Base-by-base conservation (phyloP, 2,329 filamentous ascomycete species). In the Diplodia sapinea region DNA sequence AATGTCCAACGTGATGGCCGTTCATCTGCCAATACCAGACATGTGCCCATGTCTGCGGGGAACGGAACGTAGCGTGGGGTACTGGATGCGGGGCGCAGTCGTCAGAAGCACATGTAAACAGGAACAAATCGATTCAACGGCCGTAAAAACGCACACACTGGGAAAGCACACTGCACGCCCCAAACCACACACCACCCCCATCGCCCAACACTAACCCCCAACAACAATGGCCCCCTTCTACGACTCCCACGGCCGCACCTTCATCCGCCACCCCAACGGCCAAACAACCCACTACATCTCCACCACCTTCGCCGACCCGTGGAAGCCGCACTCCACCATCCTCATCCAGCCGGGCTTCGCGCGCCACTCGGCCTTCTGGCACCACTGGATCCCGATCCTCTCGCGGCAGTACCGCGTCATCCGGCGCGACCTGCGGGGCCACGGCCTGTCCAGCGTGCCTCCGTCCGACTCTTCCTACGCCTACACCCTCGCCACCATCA, bases 261-360 rank as follows among this genome's bases (percentile, higher is more conserved):
- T 70, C 69, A 69, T 78, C 55, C 68, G 67, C 13, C 77, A 79
- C 68, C 61, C 71, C 3, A 74, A 71, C 68, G 73, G 74, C 36
- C 75, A 78, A 69, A 70, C 66, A n/a, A 73, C 76, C 4, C 74
- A 76, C 70, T 76, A 76, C 69, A 71, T 76, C 29, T 52, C 68
- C 33, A 66, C 74, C 64, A 67, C 71, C 67, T 78, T 75, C 52
- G 70, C 71, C 13, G 74, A 75, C 62, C 75, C 75, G 3, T 78
- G 74, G 76, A 76, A 75, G 59, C 70, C 75, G 1, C 20, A 63
- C 57, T 72, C 76, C n/a, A 76, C 77, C 20, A 75, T 79, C 47
- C 68, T 79, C 4, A 77, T 79, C 20, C 76, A 79, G 47, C 77
- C 79, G n/a, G 77, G 77, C 9, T 79, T 79, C 66, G 77, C 71